Evolutionary conservation across 495 filamentous ascomycete genomes (phyloP).

Genomic region (Neurospora hispaniola): DNA sequence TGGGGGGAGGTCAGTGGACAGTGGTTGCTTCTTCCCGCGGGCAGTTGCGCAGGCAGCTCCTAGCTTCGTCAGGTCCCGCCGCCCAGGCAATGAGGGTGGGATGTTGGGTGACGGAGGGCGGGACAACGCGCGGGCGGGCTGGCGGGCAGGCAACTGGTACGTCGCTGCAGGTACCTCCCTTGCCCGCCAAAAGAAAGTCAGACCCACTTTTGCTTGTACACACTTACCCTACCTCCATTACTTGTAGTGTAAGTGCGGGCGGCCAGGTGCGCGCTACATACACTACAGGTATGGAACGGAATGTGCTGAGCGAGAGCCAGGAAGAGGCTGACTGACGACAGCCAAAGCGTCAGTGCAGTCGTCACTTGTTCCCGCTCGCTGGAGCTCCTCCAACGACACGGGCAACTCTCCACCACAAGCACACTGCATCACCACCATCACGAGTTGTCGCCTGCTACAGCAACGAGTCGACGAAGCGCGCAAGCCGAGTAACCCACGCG

Average conservation of each 20-base stretch:
- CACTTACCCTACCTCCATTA: no score
- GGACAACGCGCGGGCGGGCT: constrained; percentile 1
- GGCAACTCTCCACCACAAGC: background rate
- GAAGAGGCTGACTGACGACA: constrained; percentile 14
- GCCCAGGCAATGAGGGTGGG: background rate
- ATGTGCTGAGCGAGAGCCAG: background rate
- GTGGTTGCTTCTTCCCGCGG: background rate
- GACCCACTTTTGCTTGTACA: constrained; percentile 2
- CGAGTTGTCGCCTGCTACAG: background rate
- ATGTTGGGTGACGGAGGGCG: background rate
- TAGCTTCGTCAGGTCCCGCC: constrained; percentile 22
- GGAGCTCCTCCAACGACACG: constrained; percentile 9
- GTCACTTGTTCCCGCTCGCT: constrained; percentile 2
- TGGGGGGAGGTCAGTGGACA: background rate
- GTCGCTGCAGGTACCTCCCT: constrained; percentile 10
- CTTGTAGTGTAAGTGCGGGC: background rate
- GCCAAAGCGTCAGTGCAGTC: constrained; percentile 1
- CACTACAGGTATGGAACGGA: no score
- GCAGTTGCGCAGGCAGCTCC: constrained; percentile 21
- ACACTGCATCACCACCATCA: constrained; percentile 6
- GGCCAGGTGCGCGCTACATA: background rate
- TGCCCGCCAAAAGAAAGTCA: constrained; percentile 4
- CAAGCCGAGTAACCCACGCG: background rate
- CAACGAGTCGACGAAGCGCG: background rate
- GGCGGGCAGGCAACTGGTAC: constrained; percentile 3